Evolutionary conservation across 139 green algal species (phyloP), one percentile per base, ranked within the genome.

Genomic region (Gonium pectorale): DNA sequence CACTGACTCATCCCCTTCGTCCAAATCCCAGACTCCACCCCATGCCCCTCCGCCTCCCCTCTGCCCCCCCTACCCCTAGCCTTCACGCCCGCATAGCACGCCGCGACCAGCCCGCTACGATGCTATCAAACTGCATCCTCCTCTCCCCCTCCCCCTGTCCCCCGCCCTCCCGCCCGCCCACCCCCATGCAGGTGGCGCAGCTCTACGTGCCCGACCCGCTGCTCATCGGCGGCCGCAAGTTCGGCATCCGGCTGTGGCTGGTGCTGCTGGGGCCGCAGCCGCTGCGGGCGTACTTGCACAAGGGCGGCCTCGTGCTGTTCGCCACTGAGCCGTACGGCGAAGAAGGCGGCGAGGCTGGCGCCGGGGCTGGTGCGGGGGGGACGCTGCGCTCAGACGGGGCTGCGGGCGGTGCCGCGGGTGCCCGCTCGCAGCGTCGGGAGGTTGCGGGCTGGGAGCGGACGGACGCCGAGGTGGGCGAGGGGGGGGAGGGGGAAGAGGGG

Each of bases 241-340:
- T 91, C 80, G 90, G 88, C 40, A 79, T 94, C 31, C 80, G 91
- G 37, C 46, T 93, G 82, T 94, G 89, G 89, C 79, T 85, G 54
- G 43, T 91, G n/a, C 74, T 90, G 35, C 21, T 74, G 41, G 49
- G 59, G 43, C 44, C 60, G 31, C 54, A 87, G 11, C 90, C 90
- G 0, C 75, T 91, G 37, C 69, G 83, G 0, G 79, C 83, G 21
- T 91, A 90, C 80, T 41, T 92, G 31, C 83, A 91, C 80, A 62
- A 41, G 29, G 67, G 75, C 17, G 90, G 90, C 0, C 86, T 93
- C 13, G 86, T 90, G 64, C 80, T 92, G 40, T 93, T 93, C 83
- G 89, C 85, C 79, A 81, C 77, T 3, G 77, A 83, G 29, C 60
- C n/a, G 27, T 83, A 83, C 59, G 77, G 64, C 54, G 46, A 73